Evolutionary conservation across 768 basidiomycete genomes (phyloP).

Genomic region (Lactifluus rugatus): DNA sequence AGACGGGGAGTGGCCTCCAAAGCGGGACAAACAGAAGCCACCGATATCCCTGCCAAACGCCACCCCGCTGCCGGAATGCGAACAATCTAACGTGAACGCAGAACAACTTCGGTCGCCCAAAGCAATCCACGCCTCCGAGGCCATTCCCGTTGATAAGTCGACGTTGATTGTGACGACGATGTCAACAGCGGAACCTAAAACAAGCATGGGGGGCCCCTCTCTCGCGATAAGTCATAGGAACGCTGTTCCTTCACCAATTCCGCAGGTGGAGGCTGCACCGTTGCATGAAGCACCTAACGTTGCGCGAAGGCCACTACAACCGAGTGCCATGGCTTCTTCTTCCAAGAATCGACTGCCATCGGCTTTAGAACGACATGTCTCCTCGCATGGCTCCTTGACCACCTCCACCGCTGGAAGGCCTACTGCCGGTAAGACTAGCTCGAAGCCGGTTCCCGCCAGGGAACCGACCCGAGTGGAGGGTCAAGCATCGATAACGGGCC

Average conservation of each 20-base stretch:
- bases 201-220: no score
- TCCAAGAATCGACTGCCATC: not conserved
- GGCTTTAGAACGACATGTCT: not conserved
- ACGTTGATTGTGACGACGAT: not conserved
- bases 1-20: constrained; percentile 5
- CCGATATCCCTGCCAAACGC: not conserved
- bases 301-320: no score
- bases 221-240: no score
- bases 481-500: not conserved
- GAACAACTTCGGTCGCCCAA: not conserved
- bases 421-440: not conserved
- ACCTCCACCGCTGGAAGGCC: not conserved
- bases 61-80: not conserved
- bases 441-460: not conserved
- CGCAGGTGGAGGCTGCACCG: no score
- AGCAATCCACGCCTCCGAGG: not conserved
- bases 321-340: not conserved
- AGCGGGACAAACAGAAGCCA: not conserved
- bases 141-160: not conserved
- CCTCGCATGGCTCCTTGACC: not conserved
- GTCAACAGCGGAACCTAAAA: not conserved
- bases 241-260: no score
- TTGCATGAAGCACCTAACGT: no score
- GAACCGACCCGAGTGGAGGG: not conserved
- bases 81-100: not conserved